A percentile compares a stretch with the other conserved stretches of the same genome.
These are phyloP conservation scores for Pythium dissimile DNA, from an alignment of 352 stramenopile species.

Conservation along the genomic window DNA sequence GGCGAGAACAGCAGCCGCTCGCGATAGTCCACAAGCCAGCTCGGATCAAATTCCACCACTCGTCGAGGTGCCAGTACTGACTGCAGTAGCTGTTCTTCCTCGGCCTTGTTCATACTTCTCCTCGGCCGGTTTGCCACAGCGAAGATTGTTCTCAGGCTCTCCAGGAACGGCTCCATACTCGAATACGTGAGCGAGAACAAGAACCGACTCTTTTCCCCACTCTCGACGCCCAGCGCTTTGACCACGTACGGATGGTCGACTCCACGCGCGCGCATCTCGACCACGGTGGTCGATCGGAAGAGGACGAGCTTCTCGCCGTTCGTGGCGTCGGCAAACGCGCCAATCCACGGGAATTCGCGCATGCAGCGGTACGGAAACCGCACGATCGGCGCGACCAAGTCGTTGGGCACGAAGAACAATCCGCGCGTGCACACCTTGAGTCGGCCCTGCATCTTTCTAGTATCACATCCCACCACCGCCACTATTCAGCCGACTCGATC, in stretches of 20 bases:
- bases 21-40: conserved; percentile 81
- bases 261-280: conserved; percentile 74
- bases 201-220: conserved; percentile 26
- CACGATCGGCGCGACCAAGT: conserved; percentile 62
- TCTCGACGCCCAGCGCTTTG: conserved; percentile 28
- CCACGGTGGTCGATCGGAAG: conserved; percentile 48
- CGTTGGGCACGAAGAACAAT: conserved; percentile 87
- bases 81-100: conserved; percentile 63
- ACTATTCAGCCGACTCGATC: background rate
- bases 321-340: conserved; percentile 36
- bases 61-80: conserved; percentile 57
- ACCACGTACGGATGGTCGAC: conserved; percentile 69
- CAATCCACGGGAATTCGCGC: conserved; percentile 36
- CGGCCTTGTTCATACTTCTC: conserved; percentile 46
- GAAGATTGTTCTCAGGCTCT: conserved; percentile 55
- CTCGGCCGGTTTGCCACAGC: conserved; percentile 50
- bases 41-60: conserved; percentile 70
- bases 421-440: conserved; percentile 86
- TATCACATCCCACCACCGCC: background rate
- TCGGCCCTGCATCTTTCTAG: conserved; percentile 42
- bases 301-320: conserved; percentile 40
- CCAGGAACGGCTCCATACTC: conserved; percentile 55
- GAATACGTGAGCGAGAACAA: conserved; percentile 81
- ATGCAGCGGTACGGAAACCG: conserved; percentile 83
- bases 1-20: conserved; percentile 57